Evolutionary conservation across 257 asterid species (phyloP).

Genomic region (Apocynum venetum): DNA sequence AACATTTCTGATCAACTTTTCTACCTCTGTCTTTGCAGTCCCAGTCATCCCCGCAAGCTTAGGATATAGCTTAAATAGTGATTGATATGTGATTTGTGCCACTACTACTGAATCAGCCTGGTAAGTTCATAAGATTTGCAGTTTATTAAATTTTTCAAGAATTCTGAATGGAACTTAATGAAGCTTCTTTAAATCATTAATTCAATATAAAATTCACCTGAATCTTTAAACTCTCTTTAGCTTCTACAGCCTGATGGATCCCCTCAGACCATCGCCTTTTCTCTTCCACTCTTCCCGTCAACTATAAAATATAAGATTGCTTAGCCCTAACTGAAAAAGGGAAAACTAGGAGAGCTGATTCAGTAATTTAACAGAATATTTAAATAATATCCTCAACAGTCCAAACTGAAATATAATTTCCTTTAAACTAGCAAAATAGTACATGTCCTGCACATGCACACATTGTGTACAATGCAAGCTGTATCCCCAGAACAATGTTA

Average conservation of each 20-base stretch:
- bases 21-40: conserved; percentile 96
- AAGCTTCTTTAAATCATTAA: conserved; percentile 12
- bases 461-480: background rate
- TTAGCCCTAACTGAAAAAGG: background rate
- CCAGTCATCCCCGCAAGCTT: conserved; percentile 99
- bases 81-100: conserved; percentile 98
- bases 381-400: background rate
- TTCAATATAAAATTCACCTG: conserved; percentile 45
- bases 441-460: background rate
- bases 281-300: conserved; percentile 98
- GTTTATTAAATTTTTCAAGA: conserved; percentile 1
- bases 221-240: conserved; percentile 89
- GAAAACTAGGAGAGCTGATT: background rate
- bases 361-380: background rate
- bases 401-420: background rate
- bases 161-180: background rate
- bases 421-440: background rate
- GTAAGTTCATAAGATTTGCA: conserved; percentile 22
- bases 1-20: background rate
- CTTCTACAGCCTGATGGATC: conserved; percentile 99
- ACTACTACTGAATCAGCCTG: conserved; percentile 96
- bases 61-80: conserved; percentile 90
- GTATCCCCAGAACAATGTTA: background rate
- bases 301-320: conserved; percentile 33
- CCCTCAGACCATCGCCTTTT: conserved; percentile 98